A percentile compares a stretch with the other conserved stretches of the same genome.
These are phyloP conservation scores for Coprinopsis cinerea DNA, from an alignment of 768 basidiomycete genomes.

Conservation along the genomic window DNA sequence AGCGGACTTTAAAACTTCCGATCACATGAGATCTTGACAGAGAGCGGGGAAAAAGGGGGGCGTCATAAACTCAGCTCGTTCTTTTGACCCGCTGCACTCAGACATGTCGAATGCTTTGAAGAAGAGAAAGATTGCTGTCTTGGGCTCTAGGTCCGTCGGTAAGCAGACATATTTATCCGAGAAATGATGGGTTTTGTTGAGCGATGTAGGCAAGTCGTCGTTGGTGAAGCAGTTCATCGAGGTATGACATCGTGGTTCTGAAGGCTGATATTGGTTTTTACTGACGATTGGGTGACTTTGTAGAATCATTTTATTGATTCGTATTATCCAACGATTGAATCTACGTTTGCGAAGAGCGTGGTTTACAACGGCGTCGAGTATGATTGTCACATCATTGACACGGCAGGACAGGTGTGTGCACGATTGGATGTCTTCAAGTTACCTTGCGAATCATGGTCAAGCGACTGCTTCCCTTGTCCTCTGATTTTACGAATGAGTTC, in stretches of 20 bases:
- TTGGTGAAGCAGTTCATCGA: constrained; percentile 93
- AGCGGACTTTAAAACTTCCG: not conserved
- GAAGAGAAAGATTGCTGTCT: constrained; percentile 85
- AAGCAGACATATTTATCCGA: constrained; percentile 20
- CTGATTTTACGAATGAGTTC: not conserved
- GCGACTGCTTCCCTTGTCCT: constrained; percentile 4
- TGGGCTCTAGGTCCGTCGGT: constrained; percentile 91
- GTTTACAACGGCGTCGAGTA: constrained; percentile 87
- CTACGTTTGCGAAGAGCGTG: constrained; percentile 79
- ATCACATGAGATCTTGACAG: not conserved
- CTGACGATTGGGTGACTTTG: constrained; percentile 6
- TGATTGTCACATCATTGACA: constrained; percentile 96
- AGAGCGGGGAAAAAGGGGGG: not conserved
- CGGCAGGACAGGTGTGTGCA: constrained; percentile 90
- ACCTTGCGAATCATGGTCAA: not conserved
- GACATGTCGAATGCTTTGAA: constrained; percentile 34
- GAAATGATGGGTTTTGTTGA: not conserved
- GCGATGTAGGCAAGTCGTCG: constrained; percentile 85
- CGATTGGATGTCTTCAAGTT: not conserved
- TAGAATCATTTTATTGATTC: constrained; percentile 80
- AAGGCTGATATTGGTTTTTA: not conserved
- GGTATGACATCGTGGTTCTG: constrained; percentile 16
- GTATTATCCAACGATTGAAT: constrained; percentile 96
- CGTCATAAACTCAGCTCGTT: not conserved
- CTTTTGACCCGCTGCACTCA: not conserved